These are phyloP conservation scores for Ambrosiella cleistominuta DNA, from an alignment of 2,329 filamentous ascomycete species.

Conservation along the genomic window DNA sequence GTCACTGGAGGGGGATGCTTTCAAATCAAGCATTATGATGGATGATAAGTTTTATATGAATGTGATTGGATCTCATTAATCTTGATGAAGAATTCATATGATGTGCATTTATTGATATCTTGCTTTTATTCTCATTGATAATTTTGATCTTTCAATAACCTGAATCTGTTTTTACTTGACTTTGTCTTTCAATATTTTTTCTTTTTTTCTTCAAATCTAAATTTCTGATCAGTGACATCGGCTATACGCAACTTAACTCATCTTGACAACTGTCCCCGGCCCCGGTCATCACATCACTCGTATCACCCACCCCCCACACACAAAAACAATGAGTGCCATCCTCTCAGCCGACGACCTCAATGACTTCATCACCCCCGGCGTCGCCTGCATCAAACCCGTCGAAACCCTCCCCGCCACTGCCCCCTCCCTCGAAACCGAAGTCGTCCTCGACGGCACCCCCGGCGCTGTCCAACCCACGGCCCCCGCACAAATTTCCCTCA, in stretches of 20 bases:
- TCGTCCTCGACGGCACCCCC: conserved; percentile 77
- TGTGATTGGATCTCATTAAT: too few relatives aligned
- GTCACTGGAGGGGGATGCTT: neutral
- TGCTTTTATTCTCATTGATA: too few relatives aligned
- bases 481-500: conserved; percentile 84
- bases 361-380: conserved; percentile 95
- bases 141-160: too few relatives aligned
- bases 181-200: too few relatives aligned
- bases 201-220: neutral
- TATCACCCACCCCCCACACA: neutral
- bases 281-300: neutral
- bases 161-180: too few relatives aligned
- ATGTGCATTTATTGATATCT: too few relatives aligned
- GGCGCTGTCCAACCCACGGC: conserved; percentile 33
- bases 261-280: neutral
- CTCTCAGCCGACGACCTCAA: conserved; percentile 93
- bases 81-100: too few relatives aligned
- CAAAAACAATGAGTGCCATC: conserved; percentile 70
- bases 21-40: too few relatives aligned
- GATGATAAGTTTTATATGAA: too few relatives aligned
- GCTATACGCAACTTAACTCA: neutral
- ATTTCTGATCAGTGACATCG: neutral
- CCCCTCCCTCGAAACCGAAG: conserved; percentile 45
- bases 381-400: conserved; percentile 95
- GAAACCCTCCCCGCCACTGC: conserved; percentile 68